Evolutionary conservation across 148 eudicot species (phyloP).

Genomic region (Talinum fruticosum): DNA sequence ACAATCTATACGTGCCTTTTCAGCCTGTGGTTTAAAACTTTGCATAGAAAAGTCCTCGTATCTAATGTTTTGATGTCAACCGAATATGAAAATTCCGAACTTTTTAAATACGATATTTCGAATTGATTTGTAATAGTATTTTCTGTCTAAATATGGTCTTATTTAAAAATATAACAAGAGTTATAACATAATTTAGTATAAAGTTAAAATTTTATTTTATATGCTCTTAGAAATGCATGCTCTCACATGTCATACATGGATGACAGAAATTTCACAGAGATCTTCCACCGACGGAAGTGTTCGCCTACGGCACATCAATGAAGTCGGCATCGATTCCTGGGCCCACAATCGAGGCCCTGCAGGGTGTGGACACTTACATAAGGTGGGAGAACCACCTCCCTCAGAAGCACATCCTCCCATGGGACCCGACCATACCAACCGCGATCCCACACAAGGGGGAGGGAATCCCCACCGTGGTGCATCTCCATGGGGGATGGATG

Average conservation of each 20-base stretch:
- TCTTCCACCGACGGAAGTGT: conserved; percentile 66
- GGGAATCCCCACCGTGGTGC: conserved; percentile 83
- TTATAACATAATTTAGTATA: too few species aligned
- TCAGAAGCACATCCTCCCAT: conserved; percentile 69
- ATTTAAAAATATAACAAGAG: too few species aligned
- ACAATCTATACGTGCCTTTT: background rate
- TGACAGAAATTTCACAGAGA: conserved; percentile 78
- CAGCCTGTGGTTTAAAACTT: background rate
- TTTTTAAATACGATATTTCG: too few species aligned
- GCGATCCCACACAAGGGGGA: conserved; percentile 43
- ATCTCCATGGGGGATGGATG: conserved; percentile 78
- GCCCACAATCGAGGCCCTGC: conserved; percentile 76
- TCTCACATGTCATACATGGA: background rate
- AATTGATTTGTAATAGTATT: background rate
- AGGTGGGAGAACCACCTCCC: conserved; percentile 80
- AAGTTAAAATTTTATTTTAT: too few species aligned
- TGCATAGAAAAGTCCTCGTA: background rate
- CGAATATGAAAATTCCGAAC: background rate
- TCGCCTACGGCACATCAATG: conserved; percentile 62
- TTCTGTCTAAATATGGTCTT: too few species aligned
- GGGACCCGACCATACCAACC: conserved; percentile 80
- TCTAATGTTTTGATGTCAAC: background rate
- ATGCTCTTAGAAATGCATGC: too few species aligned
- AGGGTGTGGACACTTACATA: conserved; percentile 50
- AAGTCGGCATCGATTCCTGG: conserved; percentile 67